Conservation (phyloP, 768 basidiomycete genomes). For the Tricholoma matsutake region DNA sequence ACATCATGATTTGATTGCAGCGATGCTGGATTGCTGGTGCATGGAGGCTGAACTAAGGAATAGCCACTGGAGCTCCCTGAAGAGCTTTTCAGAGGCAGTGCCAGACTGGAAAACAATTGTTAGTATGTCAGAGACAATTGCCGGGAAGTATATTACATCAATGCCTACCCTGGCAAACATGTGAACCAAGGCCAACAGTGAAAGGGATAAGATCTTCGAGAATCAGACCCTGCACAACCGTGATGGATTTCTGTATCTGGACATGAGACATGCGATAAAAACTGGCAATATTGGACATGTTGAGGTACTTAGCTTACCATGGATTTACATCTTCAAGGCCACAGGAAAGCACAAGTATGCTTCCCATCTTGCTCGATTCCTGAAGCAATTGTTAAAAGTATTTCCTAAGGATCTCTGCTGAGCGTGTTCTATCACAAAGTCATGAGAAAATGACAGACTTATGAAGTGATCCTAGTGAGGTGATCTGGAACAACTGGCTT, state of each 20-base stretch:
- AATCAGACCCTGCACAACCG: too few species aligned
- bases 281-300: conserved; percentile 34
- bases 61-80: conserved; percentile 4
- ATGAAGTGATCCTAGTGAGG: too few species aligned
- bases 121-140: conserved; percentile 11
- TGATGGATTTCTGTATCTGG: too few species aligned
- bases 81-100: conserved; percentile 16
- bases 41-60: conserved; percentile 12
- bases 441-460: too few species aligned
- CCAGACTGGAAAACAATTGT: conserved; percentile 19
- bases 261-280: conserved; percentile 18
- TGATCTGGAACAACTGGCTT: too few species aligned
- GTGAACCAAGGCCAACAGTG: neutral
- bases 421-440: conserved; percentile 11
- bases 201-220: too few species aligned
- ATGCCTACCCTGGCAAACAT: neutral
- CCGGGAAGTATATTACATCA: conserved; percentile 9
- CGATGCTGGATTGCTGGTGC: conserved; percentile 25
- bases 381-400: too few species aligned
- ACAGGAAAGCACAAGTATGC: conserved; percentile 29
- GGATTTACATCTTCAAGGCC: conserved; percentile 13
- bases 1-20: conserved; percentile 17
- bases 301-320: conserved; percentile 21
- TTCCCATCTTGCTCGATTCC: too few species aligned
- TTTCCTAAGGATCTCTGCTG: too few species aligned